Base-by-base conservation (phyloP, 495 filamentous ascomycete species). In the Podospora bellae-mahoneyi region DNA sequence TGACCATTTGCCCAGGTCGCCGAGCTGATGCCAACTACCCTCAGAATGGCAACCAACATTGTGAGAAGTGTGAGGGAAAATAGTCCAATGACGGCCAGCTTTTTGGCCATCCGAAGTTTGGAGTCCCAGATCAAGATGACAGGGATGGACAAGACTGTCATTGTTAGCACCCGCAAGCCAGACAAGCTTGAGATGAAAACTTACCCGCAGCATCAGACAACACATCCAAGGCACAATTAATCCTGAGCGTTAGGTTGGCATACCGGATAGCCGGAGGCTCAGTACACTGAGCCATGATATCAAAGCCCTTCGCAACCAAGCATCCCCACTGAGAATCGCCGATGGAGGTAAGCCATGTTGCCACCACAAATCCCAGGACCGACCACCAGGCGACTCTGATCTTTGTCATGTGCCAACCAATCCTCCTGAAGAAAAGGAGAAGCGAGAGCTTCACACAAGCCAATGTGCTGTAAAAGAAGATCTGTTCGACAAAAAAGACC, bases 191-290 rank as follows among this genome's bases (percentile, higher is more conserved):
- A 32, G 23, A n/a, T 9, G 15, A 44, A 19, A 5, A 23, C 61
- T 63, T 63, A 63, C 61, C 30, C 5, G 30, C 27, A 23, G 30
- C 27, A 27, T 63, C 61, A 39, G 61, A 63, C 28, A 32, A 39
- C 9, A 63, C 61, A 48, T 63, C 61, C 61, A 63, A 44, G 0
- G 61, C 61, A 44, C 27, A 34, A 5, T 63, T 63, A 32, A 44
- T 19, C 61, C 30, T 63, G 28, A 34, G 30, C 18, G 32, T 20
- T 0, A 34, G 9, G 32, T 39, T 63, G 4, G 30, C 61, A 20
- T 32, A 63, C 1, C 0, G 9, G 9, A 34, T 28, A 63, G 27
- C 27, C 4, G 18, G 18, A 20, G 61, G 61, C 9, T 39, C 61
- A n/a, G 27, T 63, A 23, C 61, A 63, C 6, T 44, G 18, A 5